Percentiles rank a stretch among this genome's conserved stretches.
phyloP scores from a whole-genome alignment of 2,329 filamentous ascomycete species.

The Thielaviopsis ethacetica region DNA sequence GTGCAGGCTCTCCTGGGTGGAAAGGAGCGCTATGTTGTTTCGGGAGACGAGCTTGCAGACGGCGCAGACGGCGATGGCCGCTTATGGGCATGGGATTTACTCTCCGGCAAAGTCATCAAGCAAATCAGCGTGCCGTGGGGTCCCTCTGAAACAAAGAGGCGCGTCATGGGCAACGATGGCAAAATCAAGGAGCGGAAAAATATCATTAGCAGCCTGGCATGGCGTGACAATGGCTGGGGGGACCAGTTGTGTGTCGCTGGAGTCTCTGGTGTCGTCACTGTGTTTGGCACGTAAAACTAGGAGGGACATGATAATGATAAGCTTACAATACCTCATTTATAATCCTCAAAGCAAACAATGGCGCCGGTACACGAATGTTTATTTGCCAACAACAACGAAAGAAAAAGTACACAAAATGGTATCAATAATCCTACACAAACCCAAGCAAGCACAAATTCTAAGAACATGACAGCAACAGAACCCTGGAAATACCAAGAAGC shows the following conservation, averaged over 20 bases:
- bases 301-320: too few species aligned
- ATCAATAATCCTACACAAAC: neutral
- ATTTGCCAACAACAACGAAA: too few species aligned
- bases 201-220: constrained; percentile 44
- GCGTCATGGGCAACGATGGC: constrained; percentile 40
- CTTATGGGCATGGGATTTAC: constrained; percentile 69
- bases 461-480: neutral
- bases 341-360: too few species aligned
- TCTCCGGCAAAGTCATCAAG: constrained; percentile 53
- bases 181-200: constrained; percentile 43
- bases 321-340: too few species aligned
- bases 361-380: too few species aligned
- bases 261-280: constrained; percentile 48
- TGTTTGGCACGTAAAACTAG: constrained; percentile 30
- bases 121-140: constrained; percentile 44
- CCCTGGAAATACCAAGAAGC: neutral
- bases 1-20: constrained; percentile 60
- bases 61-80: constrained; percentile 27
- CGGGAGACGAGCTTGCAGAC: constrained; percentile 52
- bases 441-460: neutral
- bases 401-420: neutral
- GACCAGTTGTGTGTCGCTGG: constrained; percentile 49
- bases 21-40: constrained; percentile 61
- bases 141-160: constrained; percentile 32
- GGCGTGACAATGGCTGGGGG: constrained; percentile 45